These are phyloP conservation scores for Elymus sibiricus DNA, from an alignment of 176 grass and related monocot species.

Conservation along the genomic window DNA sequence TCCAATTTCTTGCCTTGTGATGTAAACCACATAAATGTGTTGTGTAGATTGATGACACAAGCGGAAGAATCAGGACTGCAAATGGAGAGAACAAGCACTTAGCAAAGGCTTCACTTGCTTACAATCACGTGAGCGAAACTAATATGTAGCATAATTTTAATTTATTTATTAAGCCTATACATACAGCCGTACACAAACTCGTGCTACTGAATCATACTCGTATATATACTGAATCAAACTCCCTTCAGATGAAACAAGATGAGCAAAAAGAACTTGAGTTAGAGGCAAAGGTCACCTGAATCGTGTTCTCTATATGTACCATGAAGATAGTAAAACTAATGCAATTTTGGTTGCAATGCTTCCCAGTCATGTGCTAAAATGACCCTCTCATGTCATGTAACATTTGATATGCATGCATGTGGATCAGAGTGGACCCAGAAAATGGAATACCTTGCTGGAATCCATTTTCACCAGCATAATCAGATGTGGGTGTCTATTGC, in stretches of 20 bases:
- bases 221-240: too few relatives aligned
- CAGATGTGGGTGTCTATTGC: constrained; percentile 82
- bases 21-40: background rate
- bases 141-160: constrained; percentile 11
- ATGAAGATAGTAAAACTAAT: too few relatives aligned
- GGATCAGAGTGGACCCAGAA: constrained; percentile 81
- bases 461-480: constrained; percentile 80
- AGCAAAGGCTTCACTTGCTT: constrained; percentile 93
- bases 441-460: constrained; percentile 93
- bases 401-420: constrained; percentile 8
- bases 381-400: too few relatives aligned
- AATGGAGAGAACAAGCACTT: constrained; percentile 74
- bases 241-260: too few relatives aligned
- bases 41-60: constrained; percentile 91
- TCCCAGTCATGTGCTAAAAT: too few relatives aligned
- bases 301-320: too few relatives aligned
- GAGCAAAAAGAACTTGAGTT: too few relatives aligned
- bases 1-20: background rate
- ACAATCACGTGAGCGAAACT: constrained; percentile 87
- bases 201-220: too few relatives aligned
- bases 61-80: constrained; percentile 84
- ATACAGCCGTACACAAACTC: too few relatives aligned
- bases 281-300: too few relatives aligned
- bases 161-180: background rate
- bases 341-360: too few relatives aligned